Percentiles rank a stretch among this genome's conserved stretches.
These are phyloP conservation scores for Schizophyllum commune DNA, from an alignment of 1,284 basidiomycete species.

Conservation along the genomic window DNA sequence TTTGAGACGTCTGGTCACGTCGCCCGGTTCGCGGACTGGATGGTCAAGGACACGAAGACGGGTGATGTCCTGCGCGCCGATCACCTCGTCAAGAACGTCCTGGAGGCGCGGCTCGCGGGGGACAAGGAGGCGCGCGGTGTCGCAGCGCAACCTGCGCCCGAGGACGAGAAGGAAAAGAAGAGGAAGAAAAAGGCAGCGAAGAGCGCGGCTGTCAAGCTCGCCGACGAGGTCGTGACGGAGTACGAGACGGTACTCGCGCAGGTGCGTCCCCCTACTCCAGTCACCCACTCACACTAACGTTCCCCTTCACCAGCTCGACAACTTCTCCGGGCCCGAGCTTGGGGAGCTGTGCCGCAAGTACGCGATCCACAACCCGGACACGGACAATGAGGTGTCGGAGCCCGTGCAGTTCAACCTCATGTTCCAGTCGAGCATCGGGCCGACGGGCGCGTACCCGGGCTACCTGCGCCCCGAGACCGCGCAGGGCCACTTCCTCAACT, in stretches of 20 bases:
- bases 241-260: slow-evolving; percentile 85
- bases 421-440: slow-evolving; percentile 97
- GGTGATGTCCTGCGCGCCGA: slow-evolving; percentile 97
- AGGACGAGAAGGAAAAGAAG: slow-evolving; percentile 62
- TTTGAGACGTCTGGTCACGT: slow-evolving; percentile 99
- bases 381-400: slow-evolving; percentile 86
- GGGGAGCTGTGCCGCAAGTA: slow-evolving; percentile 83
- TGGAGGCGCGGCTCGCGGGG: slow-evolving; percentile 85
- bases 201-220: slow-evolving; percentile 67
- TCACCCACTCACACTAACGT: neutral
- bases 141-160: slow-evolving; percentile 30
- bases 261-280: slow-evolving; percentile 36
- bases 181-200: slow-evolving; percentile 85
- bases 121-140: slow-evolving; percentile 90
- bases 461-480: slow-evolving; percentile 98
- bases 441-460: slow-evolving; percentile 94
- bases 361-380: slow-evolving; percentile 86
- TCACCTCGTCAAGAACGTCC: slow-evolving; percentile 91
- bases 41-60: slow-evolving; percentile 93
- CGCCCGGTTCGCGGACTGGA: slow-evolving; percentile 98
- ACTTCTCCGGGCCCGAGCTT: slow-evolving; percentile 86
- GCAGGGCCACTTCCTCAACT: slow-evolving; percentile 99
- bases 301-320: slow-evolving; percentile 79
- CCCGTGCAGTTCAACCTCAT: slow-evolving; percentile 98
- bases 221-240: slow-evolving; percentile 69